Evolutionary conservation across 345 rosid genomes (phyloP).

Genomic region (Pistacia integerrima): DNA sequence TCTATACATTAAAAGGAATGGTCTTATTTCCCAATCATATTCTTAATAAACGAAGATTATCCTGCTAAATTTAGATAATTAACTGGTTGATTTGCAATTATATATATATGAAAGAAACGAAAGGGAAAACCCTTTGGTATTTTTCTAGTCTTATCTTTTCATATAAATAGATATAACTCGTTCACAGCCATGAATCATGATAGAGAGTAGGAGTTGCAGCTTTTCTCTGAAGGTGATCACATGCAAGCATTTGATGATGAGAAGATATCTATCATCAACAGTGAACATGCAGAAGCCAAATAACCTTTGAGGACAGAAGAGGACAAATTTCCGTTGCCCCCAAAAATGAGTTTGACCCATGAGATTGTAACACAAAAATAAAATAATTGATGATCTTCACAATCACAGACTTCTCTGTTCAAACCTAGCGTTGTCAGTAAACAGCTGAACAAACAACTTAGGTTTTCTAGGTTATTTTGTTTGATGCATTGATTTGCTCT

Average conservation of each 20-base stretch:
- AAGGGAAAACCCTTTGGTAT: too few species aligned
- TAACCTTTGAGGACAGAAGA: background rate
- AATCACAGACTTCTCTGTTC: background rate
- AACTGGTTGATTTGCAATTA: too few species aligned
- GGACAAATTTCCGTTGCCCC: background rate
- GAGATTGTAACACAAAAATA: background rate
- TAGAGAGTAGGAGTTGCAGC: background rate
- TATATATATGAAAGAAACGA: too few species aligned
- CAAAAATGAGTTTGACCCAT: constrained; percentile 4
- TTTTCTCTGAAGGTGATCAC: constrained; percentile 14
- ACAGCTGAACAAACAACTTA: constrained; percentile 10
- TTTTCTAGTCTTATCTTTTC: too few species aligned
- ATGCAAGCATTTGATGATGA: constrained; percentile 2
- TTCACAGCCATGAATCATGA: background rate
- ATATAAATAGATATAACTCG: too few species aligned
- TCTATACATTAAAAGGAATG: background rate
- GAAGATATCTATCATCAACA: background rate
- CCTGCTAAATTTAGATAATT: too few species aligned
- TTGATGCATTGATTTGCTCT: constrained; percentile 8
- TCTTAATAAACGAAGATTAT: too few species aligned
- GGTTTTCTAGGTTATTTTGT: constrained; percentile 15
- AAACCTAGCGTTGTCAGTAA: constrained; percentile 9
- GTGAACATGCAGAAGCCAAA: background rate
- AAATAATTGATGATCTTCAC: background rate
- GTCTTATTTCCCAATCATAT: too few species aligned